phyloP scores from a whole-genome alignment of 2,329 filamentous ascomycete genomes.

The Diaporthe sp. region DNA sequence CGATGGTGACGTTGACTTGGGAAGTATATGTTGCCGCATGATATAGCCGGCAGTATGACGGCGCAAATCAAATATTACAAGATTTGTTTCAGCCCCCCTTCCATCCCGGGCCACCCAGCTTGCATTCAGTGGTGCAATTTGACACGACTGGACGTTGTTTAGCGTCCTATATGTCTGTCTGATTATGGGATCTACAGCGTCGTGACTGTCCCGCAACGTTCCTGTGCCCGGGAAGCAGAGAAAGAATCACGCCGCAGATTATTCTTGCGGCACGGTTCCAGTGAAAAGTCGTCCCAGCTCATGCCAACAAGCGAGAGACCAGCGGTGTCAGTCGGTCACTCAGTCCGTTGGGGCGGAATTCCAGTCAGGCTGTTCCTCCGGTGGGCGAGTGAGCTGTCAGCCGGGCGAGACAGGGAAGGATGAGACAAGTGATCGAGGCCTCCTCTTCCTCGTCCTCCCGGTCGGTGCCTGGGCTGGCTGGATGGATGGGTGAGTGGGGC shows the following conservation, averaged over 20 bases:
- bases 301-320: conserved; percentile 8
- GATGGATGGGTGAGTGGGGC: not conserved
- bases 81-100: conserved; percentile 9
- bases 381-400: not conserved
- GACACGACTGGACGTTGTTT: not conserved
- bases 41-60: conserved; percentile 19
- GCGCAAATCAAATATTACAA: conserved; percentile 34
- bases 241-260: not conserved
- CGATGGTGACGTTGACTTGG: conserved; percentile 21
- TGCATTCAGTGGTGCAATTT: not conserved
- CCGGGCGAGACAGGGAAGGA: not conserved
- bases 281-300: not conserved
- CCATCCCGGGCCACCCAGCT: too few relatives aligned
- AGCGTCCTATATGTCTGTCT: not conserved
- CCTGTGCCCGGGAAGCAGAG: not conserved
- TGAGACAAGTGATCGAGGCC: conserved; percentile 36
- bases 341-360: not conserved
- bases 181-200: too few relatives aligned
- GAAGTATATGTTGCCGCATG: conserved; percentile 1
- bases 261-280: not conserved
- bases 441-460: not conserved
- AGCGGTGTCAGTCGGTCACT: not conserved
- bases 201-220: not conserved
- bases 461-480: conserved; percentile 1
- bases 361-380: not conserved